Evolutionary conservation across 169 alveolate species (phyloP), one percentile per base, ranked within the genome.

Genomic region (Cryptosporidium baileyi): DNA sequence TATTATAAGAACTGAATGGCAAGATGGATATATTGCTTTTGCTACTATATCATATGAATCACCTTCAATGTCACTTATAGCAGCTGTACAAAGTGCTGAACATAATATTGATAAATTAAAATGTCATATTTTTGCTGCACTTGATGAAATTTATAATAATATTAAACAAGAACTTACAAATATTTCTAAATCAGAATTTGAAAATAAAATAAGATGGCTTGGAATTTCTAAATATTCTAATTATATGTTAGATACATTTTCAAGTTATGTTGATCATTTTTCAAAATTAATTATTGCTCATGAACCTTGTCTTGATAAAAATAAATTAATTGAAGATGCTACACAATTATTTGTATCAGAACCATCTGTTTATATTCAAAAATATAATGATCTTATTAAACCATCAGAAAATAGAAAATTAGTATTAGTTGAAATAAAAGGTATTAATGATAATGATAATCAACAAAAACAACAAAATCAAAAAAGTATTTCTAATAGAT

Each of bases 1-100:
- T 54, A 74, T 41, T 17, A 9, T 74, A 6, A 52, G 85, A 34
- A 74, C 85, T 17, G 65, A 51, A n/a, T 74, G 85, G 85, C 85
- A 74, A 15, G 85, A 74, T 74, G 85, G 85, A 5, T 74, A 74
- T 47, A 26, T 74, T 32, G 85, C 85, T n/a, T 74, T 74, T 54
- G 85, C 67, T 40, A 36, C 61, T 15, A 57, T 61, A 28, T 32
- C 19, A 17, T 54, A 36, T 36, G 67, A 34, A 40, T 52, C 85
- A 0, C 85, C 85, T 13, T 51, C 61, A 8, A 74, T 74, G 24
- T 51, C 67, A 13, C 38, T 74, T 19, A 41, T 74, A 38, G 85
- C 54, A 49, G 85, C 61, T 1, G 85, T 74, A 13, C 85, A 74
- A 44, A 74, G 74, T 17, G 85, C 67, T 13, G 85, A 74, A 30